Percentiles rank a stretch among this genome's conserved stretches.
Conservation (phyloP, 768 basidiomycete genomes). For the Mycena amicta region DNA sequence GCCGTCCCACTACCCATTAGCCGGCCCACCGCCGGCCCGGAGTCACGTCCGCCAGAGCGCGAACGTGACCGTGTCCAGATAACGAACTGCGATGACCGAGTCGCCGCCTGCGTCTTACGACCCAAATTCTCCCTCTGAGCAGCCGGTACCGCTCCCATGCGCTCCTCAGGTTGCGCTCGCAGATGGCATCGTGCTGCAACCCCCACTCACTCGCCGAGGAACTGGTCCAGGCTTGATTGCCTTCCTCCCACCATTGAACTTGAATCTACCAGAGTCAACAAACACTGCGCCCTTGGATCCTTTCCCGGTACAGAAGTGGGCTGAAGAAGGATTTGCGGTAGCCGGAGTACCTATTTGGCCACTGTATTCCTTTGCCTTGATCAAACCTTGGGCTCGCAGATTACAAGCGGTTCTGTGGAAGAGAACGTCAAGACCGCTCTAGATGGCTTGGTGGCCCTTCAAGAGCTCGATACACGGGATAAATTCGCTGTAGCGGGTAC, state of each 20-base stretch:
- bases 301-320: constrained; percentile 53
- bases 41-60: too few relatives aligned
- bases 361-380: background rate
- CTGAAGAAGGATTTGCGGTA: constrained; percentile 56
- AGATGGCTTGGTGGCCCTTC: constrained; percentile 37
- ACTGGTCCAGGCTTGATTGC: constrained; percentile 50
- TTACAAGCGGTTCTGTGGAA: constrained; percentile 25
- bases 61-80: background rate
- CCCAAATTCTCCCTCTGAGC: constrained; percentile 41
- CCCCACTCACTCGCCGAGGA: constrained; percentile 50
- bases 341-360: constrained; percentile 32
- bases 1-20: too few relatives aligned
- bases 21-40: too few relatives aligned
- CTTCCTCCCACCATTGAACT: constrained; percentile 38
- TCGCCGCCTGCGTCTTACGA: constrained; percentile 35
- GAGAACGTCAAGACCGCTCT: constrained; percentile 34
- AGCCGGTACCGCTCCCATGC: constrained; percentile 44
- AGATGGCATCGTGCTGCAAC: constrained; percentile 42
- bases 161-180: constrained; percentile 37
- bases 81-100: background rate
- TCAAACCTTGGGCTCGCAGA: constrained; percentile 5
- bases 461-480: constrained; percentile 43
- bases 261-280: constrained; percentile 27
- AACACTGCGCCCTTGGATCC: constrained; percentile 44
- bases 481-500: constrained; percentile 49